phyloP scores from a whole-genome alignment of 2,329 filamentous ascomycete genomes.

The Coleophoma eucalyptorum region DNA sequence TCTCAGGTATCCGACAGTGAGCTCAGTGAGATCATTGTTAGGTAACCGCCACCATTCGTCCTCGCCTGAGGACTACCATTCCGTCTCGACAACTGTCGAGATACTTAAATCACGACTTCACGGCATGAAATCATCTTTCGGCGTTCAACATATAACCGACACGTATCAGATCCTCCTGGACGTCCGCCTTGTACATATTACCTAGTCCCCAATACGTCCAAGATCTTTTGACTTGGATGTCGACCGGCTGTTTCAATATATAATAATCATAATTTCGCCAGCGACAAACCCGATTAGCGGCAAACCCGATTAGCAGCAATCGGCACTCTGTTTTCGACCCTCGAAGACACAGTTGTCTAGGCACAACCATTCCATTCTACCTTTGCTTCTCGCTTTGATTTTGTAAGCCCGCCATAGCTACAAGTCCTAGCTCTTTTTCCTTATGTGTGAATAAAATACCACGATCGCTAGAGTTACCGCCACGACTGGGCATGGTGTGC shows the following conservation, averaged over 20 bases:
- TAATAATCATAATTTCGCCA: constrained; percentile 21
- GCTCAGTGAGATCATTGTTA: constrained; percentile 24
- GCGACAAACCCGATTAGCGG: background rate
- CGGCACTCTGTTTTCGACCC: background rate
- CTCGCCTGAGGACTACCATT: constrained; percentile 10
- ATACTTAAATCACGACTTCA: constrained; percentile 23
- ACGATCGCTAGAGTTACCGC: constrained; percentile 29
- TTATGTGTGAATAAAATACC: constrained; percentile 12
- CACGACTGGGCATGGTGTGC: constrained; percentile 13
- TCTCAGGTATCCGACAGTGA: constrained; percentile 28
- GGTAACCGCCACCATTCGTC: constrained; percentile 9
- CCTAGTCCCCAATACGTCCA: constrained; percentile 1
- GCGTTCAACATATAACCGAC: constrained; percentile 28
- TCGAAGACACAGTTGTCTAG: background rate
- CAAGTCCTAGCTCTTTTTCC: background rate
- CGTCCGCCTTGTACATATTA: constrained; percentile 23
- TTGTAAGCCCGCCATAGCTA: constrained; percentile 5
- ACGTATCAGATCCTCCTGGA: constrained; percentile 12
- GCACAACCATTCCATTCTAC: constrained; percentile 1
- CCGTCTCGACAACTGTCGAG: constrained; percentile 10
- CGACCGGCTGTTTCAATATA: constrained; percentile 12
- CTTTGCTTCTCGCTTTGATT: constrained; percentile 13
- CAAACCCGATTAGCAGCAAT: background rate
- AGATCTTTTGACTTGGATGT: constrained; percentile 1
- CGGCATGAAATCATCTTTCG: constrained; percentile 24